Conservation (phyloP, 2,329 filamentous ascomycete genomes). For the Diaporthe humulicola region DNA sequence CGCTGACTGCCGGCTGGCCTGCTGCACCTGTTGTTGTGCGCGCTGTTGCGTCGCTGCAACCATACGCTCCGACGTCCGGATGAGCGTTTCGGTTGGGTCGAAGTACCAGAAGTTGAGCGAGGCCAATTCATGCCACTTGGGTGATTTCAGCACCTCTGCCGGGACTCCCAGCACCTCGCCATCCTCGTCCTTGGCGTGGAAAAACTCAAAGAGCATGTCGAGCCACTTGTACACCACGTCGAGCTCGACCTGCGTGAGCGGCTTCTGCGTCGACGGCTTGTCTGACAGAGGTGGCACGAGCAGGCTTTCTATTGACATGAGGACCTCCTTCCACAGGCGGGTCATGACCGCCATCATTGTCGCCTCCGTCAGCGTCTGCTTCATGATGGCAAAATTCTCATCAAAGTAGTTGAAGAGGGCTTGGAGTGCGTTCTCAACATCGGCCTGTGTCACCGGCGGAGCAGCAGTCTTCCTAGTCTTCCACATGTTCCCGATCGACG, state of each 20-base stretch:
- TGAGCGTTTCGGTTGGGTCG: constrained; percentile 89
- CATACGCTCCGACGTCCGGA: constrained; percentile 97
- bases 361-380: constrained; percentile 90
- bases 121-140: constrained; percentile 98
- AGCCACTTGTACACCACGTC: constrained; percentile 98
- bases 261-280: constrained; percentile 88
- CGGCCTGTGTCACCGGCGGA: constrained; percentile 74
- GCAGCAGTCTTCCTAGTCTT: constrained; percentile 69
- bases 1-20: constrained; percentile 49
- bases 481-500: constrained; percentile 79
- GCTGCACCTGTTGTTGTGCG: constrained; percentile 75
- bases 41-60: constrained; percentile 86
- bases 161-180: constrained; percentile 89
- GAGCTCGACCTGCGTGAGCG: constrained; percentile 87
- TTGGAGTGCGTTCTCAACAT: constrained; percentile 85
- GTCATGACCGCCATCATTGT: constrained; percentile 99
- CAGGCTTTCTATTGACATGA: constrained; percentile 89
- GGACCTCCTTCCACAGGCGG: constrained; percentile 95
- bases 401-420: constrained; percentile 95
- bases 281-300: constrained; percentile 95
- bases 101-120: constrained; percentile 99
- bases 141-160: constrained; percentile 91
- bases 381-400: constrained; percentile 99
- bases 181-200: constrained; percentile 90
- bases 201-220: constrained; percentile 90